phyloP scores from a whole-genome alignment of 192 early-diverging fungal species.

The Coemansia sp. region DNA sequence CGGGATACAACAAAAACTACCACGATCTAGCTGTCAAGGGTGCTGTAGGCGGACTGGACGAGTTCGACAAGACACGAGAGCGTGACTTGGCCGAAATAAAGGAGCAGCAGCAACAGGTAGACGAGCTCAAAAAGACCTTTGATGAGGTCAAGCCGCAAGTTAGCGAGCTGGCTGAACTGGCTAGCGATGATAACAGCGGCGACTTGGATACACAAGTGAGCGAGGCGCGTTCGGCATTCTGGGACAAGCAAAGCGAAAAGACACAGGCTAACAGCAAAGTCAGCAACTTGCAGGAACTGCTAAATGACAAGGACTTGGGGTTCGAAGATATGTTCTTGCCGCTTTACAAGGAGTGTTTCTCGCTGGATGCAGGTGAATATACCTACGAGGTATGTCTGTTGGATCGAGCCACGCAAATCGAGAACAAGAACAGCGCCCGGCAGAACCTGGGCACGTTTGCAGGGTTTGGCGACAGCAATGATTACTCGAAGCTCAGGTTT shows the following conservation, averaged over 20 bases:
- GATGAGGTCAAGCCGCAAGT: slow-evolving; percentile 16
- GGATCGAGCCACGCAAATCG: slow-evolving; percentile 72
- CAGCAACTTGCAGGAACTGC: slow-evolving; percentile 53
- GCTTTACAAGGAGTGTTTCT: slow-evolving; percentile 67
- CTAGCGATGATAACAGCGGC: not conserved
- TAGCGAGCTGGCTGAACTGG: slow-evolving; percentile 8
- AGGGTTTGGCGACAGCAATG: slow-evolving; percentile 46
- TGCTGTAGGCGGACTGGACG: slow-evolving; percentile 46
- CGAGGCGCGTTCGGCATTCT: slow-evolving; percentile 21
- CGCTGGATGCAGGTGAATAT: slow-evolving; percentile 60
- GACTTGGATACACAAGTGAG: slow-evolving; percentile 8
- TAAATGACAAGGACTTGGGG: slow-evolving; percentile 68
- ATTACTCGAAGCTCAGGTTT: slow-evolving; percentile 58
- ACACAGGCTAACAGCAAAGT: slow-evolving; percentile 35
- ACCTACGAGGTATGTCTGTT: slow-evolving; percentile 80
- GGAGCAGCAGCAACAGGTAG: not conserved
- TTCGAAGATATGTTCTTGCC: slow-evolving; percentile 64
- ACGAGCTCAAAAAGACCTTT: not conserved
- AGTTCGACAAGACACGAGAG: slow-evolving; percentile 27
- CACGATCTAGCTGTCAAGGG: slow-evolving; percentile 57
- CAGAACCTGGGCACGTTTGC: slow-evolving; percentile 61
- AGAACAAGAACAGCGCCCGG: slow-evolving; percentile 57
- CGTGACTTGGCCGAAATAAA: slow-evolving; percentile 13
- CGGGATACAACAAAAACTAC: slow-evolving; percentile 57
- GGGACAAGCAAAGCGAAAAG: slow-evolving; percentile 16